Conservation (phyloP, 345 rosid genomes). For the Boechera stricta region DNA sequence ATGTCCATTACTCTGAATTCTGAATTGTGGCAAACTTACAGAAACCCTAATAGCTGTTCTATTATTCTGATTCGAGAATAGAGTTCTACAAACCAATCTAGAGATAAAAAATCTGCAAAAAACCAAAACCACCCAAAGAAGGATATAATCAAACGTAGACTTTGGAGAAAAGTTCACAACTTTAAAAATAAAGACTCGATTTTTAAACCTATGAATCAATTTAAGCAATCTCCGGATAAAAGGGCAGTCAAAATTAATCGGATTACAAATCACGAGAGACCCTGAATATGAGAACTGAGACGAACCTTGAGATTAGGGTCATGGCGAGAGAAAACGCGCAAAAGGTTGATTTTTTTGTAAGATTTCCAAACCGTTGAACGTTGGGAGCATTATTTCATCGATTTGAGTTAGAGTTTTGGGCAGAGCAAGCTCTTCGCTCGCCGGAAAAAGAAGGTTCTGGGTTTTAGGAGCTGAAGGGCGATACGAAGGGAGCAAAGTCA, state of each 20-base stretch:
- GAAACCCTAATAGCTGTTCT: constrained; percentile 49
- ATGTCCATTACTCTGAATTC: constrained; percentile 40
- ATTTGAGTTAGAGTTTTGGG: not conserved
- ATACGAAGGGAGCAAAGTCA: not conserved
- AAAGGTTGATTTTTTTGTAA: not conserved
- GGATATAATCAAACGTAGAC: constrained; percentile 23
- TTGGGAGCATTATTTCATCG: constrained; percentile 38
- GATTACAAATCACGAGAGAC: constrained; percentile 2
- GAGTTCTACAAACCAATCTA: constrained; percentile 52
- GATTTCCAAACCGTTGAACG: constrained; percentile 1
- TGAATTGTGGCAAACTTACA: constrained; percentile 49
- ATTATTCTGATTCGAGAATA: constrained; percentile 43
- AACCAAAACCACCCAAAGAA: not conserved
- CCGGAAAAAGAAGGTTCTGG: constrained; percentile 36
- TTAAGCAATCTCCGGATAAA: not conserved
- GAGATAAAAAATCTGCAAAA: constrained; percentile 63
- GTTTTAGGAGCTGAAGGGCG: constrained; percentile 26
- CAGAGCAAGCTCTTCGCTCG: not conserved
- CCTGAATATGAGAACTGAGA: not conserved
- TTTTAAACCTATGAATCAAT: constrained; percentile 7
- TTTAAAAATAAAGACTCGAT: not conserved
- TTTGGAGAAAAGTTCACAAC: constrained; percentile 1
- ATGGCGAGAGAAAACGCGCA: constrained; percentile 14
- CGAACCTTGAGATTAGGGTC: constrained; percentile 46
- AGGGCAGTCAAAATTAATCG: not conserved